phyloP scores from a whole-genome alignment of 768 basidiomycete species.

The Russula brevipes region DNA sequence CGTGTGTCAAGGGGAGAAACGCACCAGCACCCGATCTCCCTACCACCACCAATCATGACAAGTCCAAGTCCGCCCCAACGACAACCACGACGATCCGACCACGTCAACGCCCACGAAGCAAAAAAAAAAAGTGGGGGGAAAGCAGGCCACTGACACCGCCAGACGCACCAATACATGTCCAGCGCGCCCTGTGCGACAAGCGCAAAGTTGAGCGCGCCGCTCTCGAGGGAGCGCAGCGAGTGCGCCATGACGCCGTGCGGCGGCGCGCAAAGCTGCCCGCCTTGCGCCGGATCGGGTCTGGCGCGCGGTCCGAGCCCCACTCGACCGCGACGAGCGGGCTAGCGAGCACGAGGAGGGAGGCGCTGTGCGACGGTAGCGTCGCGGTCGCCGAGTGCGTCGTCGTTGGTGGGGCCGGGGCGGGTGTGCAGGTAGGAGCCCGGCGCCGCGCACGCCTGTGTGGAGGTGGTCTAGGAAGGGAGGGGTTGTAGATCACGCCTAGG shows the following conservation, averaged over 20 bases:
- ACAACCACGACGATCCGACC: no score
- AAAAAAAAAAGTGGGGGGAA: background rate
- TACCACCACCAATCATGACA: conserved; percentile 26
- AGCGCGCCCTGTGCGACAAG: conserved; percentile 85
- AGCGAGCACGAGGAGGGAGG: conserved; percentile 65
- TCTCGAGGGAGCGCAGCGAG: conserved; percentile 76
- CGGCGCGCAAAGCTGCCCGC: conserved; percentile 58
- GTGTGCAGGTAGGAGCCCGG: conserved; percentile 62
- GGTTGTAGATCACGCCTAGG: conserved; percentile 13
- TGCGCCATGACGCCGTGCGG: conserved; percentile 73
- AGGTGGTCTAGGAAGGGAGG: conserved; percentile 4
- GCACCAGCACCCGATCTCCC: conserved; percentile 78
- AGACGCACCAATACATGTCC: conserved; percentile 77
- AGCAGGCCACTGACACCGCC: background rate
- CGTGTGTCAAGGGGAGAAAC: conserved; percentile 17
- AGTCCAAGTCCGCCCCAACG: background rate
- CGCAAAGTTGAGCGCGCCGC: conserved; percentile 76
- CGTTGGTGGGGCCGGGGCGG: conserved; percentile 30
- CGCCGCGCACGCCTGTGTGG: conserved; percentile 42
- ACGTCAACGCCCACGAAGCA: background rate
- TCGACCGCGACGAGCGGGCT: conserved; percentile 77
- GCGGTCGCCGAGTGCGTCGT: background rate
- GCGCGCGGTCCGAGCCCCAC: conserved; percentile 79
- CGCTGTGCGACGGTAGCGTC: conserved; percentile 32
- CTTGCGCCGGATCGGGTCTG: conserved; percentile 51